Percentiles rank a stretch among this genome's conserved stretches.
Evolutionary conservation across 2,329 filamentous ascomycete species (phyloP).

Genomic region (Chaetomium sp.): DNA sequence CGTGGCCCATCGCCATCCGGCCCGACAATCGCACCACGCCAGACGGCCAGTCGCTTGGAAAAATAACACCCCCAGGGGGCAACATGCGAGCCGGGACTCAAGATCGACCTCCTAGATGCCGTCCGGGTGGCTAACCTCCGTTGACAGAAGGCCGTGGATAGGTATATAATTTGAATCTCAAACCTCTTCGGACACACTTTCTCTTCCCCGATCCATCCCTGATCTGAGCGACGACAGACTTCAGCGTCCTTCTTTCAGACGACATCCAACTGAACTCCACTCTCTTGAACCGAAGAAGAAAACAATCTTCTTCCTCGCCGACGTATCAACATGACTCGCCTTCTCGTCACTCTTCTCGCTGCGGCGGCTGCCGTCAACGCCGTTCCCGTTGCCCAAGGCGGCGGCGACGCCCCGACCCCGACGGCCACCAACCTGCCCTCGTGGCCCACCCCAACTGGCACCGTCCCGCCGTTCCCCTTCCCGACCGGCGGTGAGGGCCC

Average conservation of each 20-base stretch:
- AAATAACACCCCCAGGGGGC: too few relatives aligned
- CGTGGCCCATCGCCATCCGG: neutral
- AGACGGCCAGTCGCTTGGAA: too few relatives aligned
- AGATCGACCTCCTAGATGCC: too few relatives aligned
- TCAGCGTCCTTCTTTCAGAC: neutral
- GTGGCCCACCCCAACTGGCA: too few relatives aligned
- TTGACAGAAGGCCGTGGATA: too few relatives aligned
- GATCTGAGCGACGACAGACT: too few relatives aligned
- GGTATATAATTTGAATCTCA: neutral
- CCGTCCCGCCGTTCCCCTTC: neutral
- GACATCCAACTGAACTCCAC: neutral
- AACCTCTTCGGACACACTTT: neutral
- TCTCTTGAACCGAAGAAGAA: neutral
- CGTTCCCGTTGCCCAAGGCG: constrained; percentile 14
- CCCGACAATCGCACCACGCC: neutral
- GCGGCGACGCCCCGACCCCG: neutral
- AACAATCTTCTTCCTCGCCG: neutral
- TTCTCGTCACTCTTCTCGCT: constrained; percentile 19
- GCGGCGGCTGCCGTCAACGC: constrained; percentile 17
- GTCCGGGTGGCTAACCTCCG: too few relatives aligned
- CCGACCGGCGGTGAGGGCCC: neutral
- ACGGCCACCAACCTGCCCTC: neutral
- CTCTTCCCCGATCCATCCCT: too few relatives aligned
- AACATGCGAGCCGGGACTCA: too few relatives aligned
- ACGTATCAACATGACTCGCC: constrained; percentile 18